phyloP scores from a whole-genome alignment of 1,284 basidiomycete genomes.

The Leccinum fuscescens region DNA sequence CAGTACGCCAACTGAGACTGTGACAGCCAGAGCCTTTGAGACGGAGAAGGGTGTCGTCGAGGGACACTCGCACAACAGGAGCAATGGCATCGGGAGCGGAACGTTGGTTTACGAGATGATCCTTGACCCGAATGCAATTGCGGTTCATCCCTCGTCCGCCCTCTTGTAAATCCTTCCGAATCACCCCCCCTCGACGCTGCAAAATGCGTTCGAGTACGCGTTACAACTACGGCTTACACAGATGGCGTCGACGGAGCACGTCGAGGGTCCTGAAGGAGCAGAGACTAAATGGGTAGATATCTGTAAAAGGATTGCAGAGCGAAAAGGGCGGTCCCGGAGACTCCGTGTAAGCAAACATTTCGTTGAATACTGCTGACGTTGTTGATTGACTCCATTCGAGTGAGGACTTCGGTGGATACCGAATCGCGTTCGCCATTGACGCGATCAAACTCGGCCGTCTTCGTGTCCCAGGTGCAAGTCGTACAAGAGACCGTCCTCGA shows the following conservation, averaged over 20 bases:
- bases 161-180: constrained; percentile 57
- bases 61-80: background rate
- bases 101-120: constrained; percentile 26
- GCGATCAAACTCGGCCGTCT: constrained; percentile 16
- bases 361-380: background rate
- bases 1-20: background rate
- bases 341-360: constrained; percentile 22
- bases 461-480: constrained; percentile 14
- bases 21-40: constrained; percentile 11
- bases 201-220: constrained; percentile 75
- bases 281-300: constrained; percentile 82
- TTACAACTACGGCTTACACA: constrained; percentile 88
- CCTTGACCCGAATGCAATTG: constrained; percentile 35
- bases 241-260: constrained; percentile 78
- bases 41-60: constrained; percentile 9
- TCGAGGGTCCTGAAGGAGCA: constrained; percentile 85
- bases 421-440: constrained; percentile 28
- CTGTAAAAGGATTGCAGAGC: constrained; percentile 80
- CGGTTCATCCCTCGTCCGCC: constrained; percentile 46
- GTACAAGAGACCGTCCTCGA: constrained; percentile 16
- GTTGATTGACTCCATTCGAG: constrained; percentile 11
- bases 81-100: constrained; percentile 1
- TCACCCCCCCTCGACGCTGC: constrained; percentile 49
- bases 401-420: constrained; percentile 33
- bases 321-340: constrained; percentile 39